Conservation (phyloP, 345 rosid species). For the Populus alba region DNA sequence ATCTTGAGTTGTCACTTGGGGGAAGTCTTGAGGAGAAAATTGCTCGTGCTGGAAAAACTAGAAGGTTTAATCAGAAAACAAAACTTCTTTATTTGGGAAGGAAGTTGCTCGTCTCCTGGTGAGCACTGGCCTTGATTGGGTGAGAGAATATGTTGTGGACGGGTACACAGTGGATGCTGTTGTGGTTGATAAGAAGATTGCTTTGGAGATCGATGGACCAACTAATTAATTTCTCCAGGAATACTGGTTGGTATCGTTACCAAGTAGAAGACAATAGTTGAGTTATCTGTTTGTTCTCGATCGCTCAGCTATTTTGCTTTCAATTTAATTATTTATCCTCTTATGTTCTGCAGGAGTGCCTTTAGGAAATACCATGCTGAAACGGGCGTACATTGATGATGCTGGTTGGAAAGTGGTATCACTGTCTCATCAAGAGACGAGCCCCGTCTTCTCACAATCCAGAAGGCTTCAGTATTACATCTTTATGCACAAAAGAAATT, state of each 20-base stretch:
- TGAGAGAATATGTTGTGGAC: constrained; percentile 61
- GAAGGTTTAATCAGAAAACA: constrained; percentile 76
- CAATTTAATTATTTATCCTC: background rate
- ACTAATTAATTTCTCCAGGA: constrained; percentile 80
- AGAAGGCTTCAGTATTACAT: background rate
- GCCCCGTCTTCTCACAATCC: constrained; percentile 18
- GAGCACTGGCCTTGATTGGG: constrained; percentile 90
- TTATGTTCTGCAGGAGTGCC: constrained; percentile 58
- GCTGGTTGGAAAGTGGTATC: constrained; percentile 88
- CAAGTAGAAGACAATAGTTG: background rate
- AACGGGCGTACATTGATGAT: constrained; percentile 66
- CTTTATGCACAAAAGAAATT: background rate
- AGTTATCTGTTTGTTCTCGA: background rate
- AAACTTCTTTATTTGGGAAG: constrained; percentile 80
- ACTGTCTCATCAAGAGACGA: constrained; percentile 73
- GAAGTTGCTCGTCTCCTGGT: constrained; percentile 82
- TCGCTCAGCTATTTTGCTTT: background rate
- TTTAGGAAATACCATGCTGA: constrained; percentile 82
- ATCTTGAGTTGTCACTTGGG: constrained; percentile 57
- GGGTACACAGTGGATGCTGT: constrained; percentile 84
- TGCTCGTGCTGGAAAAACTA: constrained; percentile 64
- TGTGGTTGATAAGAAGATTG: constrained; percentile 72
- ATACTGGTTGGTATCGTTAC: constrained; percentile 49
- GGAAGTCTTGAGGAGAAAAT: constrained; percentile 63
- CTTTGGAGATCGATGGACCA: constrained; percentile 90